phyloP scores from a whole-genome alignment of 2,329 filamentous ascomycete species.

The Amphichorda felina region DNA sequence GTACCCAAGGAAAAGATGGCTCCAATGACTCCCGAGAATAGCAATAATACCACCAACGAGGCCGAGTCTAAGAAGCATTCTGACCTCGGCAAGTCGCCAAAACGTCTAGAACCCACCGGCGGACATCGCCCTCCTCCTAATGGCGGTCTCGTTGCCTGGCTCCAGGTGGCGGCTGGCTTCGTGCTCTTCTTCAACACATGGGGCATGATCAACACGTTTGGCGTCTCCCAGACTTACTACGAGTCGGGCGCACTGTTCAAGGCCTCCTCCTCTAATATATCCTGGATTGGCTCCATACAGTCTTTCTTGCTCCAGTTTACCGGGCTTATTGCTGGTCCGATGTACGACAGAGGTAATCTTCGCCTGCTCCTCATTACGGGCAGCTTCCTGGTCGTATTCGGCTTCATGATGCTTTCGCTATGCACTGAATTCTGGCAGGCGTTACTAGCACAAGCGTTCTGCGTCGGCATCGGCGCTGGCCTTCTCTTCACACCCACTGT shows the following conservation, averaged over 20 bases:
- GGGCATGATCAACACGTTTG: constrained; percentile 25
- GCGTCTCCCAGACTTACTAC: constrained; percentile 32
- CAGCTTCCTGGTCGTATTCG: constrained; percentile 28
- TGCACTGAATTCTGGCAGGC: constrained; percentile 29
- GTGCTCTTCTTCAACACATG: constrained; percentile 29
- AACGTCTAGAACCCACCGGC: too few relatives aligned
- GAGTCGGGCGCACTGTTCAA: constrained; percentile 5
- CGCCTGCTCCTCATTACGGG: constrained; percentile 25
- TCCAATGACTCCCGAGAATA: too few relatives aligned
- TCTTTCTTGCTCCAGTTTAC: constrained; percentile 25
- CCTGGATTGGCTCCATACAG: constrained; percentile 32
- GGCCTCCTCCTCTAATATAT: constrained; percentile 10
- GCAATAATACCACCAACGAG: too few relatives aligned
- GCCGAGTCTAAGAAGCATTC: too few relatives aligned
- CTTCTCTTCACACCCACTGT: constrained; percentile 23
- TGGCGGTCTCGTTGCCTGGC: constrained; percentile 11
- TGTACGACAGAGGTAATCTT: constrained; percentile 35
- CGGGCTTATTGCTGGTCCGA: constrained; percentile 22
- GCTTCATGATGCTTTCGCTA: constrained; percentile 29
- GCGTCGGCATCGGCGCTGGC: constrained; percentile 30
- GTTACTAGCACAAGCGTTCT: constrained; percentile 29
- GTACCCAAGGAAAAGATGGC: too few relatives aligned
- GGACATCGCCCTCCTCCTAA: too few relatives aligned
- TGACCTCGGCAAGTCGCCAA: too few relatives aligned
- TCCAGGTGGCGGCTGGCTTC: constrained; percentile 16